Base-by-base conservation (phyloP, 2,329 filamentous ascomycete species). In the Calonectria pseudoturangicola region DNA sequence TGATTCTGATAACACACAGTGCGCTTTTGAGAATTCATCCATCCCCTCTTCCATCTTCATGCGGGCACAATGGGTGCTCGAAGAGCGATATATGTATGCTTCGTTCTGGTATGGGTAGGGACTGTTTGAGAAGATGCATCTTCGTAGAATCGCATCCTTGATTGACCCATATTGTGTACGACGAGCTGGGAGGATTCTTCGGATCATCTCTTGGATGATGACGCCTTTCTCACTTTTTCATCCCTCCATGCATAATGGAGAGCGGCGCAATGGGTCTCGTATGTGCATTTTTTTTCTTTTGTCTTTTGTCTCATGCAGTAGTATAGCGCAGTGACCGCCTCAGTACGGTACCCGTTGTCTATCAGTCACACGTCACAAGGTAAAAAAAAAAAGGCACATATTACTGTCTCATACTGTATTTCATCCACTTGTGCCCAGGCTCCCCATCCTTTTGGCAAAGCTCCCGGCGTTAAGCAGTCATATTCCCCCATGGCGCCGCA, bases 311-410 rank as follows among this genome's bases (percentile, higher is more conserved):
- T 47, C 21, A 51, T 43, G 30, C n/a, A 45, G 27, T 21, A 39
- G 27, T 21, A 39, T 45, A 62, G 48, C 60, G 58, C 64, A 56
- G 56, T 68, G 50, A 60, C 64, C 64, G 69, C 68, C 63, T 71
- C 56, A 68, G n/a, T 16, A 9, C 51, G 64, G n/a, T 16, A 9
- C 51, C 41, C 39, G 21, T 41, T 13, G 36, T 41, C 36, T 27
- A 30, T 48, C 54, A 51, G 43, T 62, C 63, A 50, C 62, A 66
- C 69, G 56, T 67, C 69, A 66, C 58, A 39, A 56, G 54, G 54
- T 43, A 10, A 43, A 43, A 43, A 10, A 25, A 41, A 58, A 39
- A 39, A 16, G 21, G 33, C 30, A n/a, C 36, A 63, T 27, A 21
- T 18, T 47, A 30, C 58, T n/a, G 58, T 25, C 39, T 18, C 27